Percentiles rank a stretch among this genome's conserved stretches.
Evolutionary conservation across 805 yeast species (phyloP).

Genomic region (Dipodascopsis tothii): DNA sequence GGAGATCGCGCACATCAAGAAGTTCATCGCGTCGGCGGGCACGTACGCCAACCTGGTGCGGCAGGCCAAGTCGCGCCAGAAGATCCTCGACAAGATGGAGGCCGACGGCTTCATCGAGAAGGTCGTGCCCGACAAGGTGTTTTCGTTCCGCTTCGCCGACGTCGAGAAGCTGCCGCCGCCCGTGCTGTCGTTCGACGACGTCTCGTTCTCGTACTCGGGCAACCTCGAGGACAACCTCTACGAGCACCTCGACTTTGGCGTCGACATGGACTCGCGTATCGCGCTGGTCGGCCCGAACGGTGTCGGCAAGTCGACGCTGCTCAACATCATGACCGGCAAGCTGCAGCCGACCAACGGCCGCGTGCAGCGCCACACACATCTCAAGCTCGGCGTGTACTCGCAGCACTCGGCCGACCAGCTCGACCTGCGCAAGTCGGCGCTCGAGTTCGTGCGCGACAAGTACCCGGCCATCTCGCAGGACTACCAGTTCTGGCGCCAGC

Average conservation of each 20-base stretch:
- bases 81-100: conserved; percentile 99
- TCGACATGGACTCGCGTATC: conserved; percentile 97
- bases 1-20: conserved; percentile 95
- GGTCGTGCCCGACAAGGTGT: conserved; percentile 87
- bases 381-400: conserved; percentile 96
- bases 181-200: conserved; percentile 91
- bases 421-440: conserved; percentile 88
- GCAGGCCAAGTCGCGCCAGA: conserved; percentile 98
- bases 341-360: conserved; percentile 86
- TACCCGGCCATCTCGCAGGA: conserved; percentile 88
- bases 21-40: conserved; percentile 99
- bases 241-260: conserved; percentile 89
- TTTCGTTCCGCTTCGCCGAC: conserved; percentile 87
- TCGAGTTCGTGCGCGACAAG: conserved; percentile 94
- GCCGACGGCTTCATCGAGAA: conserved; percentile 92
- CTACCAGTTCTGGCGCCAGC: conserved; percentile 92
- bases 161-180: conserved; percentile 98
- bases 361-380: conserved; percentile 93
- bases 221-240: conserved; percentile 81
- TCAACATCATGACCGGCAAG: conserved; percentile 94
- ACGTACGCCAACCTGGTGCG: conserved; percentile 97
- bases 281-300: conserved; percentile 98
- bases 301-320: conserved; percentile 94
- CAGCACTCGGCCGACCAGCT: conserved; percentile 98
- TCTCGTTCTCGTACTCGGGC: conserved; percentile 73